Conservation (phyloP, 768 basidiomycete genomes). For the Pleurotus sapidus region DNA sequence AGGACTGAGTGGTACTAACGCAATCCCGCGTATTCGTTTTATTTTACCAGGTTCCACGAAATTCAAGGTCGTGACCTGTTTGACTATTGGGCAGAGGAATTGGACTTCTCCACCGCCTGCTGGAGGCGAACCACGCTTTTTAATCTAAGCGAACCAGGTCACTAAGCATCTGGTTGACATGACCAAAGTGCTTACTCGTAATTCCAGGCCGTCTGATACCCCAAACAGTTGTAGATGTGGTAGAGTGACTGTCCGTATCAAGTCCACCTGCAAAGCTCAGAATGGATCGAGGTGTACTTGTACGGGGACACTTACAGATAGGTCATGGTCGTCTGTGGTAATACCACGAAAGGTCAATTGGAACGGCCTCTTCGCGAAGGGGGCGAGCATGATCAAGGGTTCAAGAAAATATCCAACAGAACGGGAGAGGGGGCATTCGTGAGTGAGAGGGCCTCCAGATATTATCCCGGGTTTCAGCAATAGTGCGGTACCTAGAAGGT, state of each 20-base stretch:
- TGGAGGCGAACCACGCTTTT: conserved; percentile 90
- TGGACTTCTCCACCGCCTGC: conserved; percentile 91
- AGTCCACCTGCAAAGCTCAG: conserved; percentile 59
- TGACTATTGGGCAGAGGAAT: conserved; percentile 90
- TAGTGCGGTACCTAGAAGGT: conserved; percentile 75
- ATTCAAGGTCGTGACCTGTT: conserved; percentile 88
- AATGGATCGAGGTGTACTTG: no score
- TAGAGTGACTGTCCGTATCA: conserved; percentile 85
- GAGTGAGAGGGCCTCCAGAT: conserved; percentile 72
- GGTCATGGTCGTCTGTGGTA: conserved; percentile 89
- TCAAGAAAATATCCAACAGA: conserved; percentile 95
- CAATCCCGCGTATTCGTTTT: conserved; percentile 91
- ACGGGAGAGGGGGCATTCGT: conserved; percentile 87
- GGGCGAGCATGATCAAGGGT: conserved; percentile 84
- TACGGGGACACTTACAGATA: conserved; percentile 56
- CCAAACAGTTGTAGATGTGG: conserved; percentile 91
- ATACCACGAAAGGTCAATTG: conserved; percentile 83
- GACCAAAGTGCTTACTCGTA: conserved; percentile 52
- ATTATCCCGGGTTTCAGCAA: conserved; percentile 92
- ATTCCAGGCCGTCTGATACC: conserved; percentile 84
- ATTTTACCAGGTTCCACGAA: conserved; percentile 91
- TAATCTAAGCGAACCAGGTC: conserved; percentile 55
- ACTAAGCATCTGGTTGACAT: background rate
- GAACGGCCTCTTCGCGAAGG: conserved; percentile 87
- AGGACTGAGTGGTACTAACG: conserved; percentile 51